A percentile compares a stretch with the other conserved stretches of the same genome.
These are phyloP conservation scores for Aspergillus fischeri DNA, from an alignment of 2,329 filamentous ascomycete species.

Conservation along the genomic window DNA sequence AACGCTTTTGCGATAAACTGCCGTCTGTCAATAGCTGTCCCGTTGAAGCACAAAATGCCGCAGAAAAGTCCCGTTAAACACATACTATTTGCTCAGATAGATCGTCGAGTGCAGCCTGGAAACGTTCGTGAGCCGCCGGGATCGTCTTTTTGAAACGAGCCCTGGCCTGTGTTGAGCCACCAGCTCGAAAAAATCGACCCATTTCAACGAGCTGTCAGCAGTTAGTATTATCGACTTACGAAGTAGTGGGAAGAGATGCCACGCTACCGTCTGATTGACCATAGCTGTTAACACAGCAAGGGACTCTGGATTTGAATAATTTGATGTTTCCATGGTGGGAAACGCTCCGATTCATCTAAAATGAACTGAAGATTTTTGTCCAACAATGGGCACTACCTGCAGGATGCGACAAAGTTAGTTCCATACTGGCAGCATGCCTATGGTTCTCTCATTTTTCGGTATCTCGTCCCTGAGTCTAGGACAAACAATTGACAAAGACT, in stretches of 20 bases:
- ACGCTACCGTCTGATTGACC: slow-evolving; percentile 35
- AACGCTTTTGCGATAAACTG: slow-evolving; percentile 43
- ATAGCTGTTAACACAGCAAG: slow-evolving; percentile 32
- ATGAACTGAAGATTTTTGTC: not conserved
- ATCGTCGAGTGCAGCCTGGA: slow-evolving; percentile 37
- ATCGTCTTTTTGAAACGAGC: slow-evolving; percentile 35
- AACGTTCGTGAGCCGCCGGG: slow-evolving; percentile 36
- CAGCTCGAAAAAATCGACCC: slow-evolving; percentile 38
- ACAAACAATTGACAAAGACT: not conserved
- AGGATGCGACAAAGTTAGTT: not conserved
- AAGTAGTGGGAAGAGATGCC: not conserved
- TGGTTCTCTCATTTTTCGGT: not conserved
- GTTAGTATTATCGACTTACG: slow-evolving; percentile 13
- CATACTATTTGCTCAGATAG: slow-evolving; percentile 43
- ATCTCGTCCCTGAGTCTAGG: not conserved
- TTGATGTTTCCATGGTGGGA: slow-evolving; percentile 18
- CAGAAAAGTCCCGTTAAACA: not conserved
- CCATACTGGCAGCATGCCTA: not conserved
- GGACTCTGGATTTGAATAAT: slow-evolving; percentile 30
- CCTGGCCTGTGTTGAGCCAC: slow-evolving; percentile 30
- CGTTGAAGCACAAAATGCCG: not conserved
- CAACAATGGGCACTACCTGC: not conserved
- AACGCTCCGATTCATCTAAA: not conserved
- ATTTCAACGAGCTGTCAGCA: slow-evolving; percentile 37
- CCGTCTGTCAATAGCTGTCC: slow-evolving; percentile 2